Evolutionary conservation across 2,329 filamentous ascomycete genomes (phyloP).

Genomic region (Rhinocladiella similis): DNA sequence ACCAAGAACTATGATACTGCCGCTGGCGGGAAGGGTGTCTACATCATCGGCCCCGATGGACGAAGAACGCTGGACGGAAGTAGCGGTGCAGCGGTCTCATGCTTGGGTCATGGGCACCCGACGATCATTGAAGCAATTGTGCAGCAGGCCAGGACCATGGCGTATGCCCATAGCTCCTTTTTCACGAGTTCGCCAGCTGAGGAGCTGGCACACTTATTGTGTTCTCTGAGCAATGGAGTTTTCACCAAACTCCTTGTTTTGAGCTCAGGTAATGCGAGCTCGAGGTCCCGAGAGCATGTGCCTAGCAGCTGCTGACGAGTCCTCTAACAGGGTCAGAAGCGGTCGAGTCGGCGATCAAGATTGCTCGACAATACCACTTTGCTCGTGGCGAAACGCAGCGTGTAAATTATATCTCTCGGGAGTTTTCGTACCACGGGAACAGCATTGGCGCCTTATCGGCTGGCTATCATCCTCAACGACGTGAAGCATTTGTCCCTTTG

Average conservation of each 20-base stretch:
- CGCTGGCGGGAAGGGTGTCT: slow-evolving; percentile 50
- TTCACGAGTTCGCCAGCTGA: slow-evolving; percentile 57
- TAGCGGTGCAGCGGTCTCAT: slow-evolving; percentile 69
- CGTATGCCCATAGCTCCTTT: slow-evolving; percentile 60
- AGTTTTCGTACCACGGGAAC: slow-evolving; percentile 53
- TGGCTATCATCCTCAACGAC: slow-evolving; percentile 35
- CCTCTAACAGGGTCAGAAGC: slow-evolving; percentile 48
- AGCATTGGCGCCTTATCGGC: slow-evolving; percentile 48
- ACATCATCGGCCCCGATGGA: slow-evolving; percentile 55
- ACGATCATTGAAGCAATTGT: slow-evolving; percentile 52
- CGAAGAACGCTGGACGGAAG: slow-evolving; percentile 68
- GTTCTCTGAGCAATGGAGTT: slow-evolving; percentile 51
- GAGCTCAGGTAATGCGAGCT: slow-evolving; percentile 41
- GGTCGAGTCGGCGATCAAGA: slow-evolving; percentile 49
- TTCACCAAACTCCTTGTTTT: slow-evolving; percentile 59
- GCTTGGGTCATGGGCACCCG: slow-evolving; percentile 66
- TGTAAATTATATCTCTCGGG: slow-evolving; percentile 44
- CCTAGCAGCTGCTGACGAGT: no score
- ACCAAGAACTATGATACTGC: slow-evolving; percentile 48
- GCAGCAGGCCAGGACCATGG: slow-evolving; percentile 60
- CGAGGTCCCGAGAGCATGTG: neutral
- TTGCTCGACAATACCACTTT: slow-evolving; percentile 49
- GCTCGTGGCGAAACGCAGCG: slow-evolving; percentile 38
- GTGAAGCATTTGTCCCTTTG: slow-evolving; percentile 35
- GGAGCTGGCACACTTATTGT: slow-evolving; percentile 51